These are phyloP conservation scores for Peronosclerospora sorghi DNA, from an alignment of 352 stramenopile genomes.

Conservation along the genomic window DNA sequence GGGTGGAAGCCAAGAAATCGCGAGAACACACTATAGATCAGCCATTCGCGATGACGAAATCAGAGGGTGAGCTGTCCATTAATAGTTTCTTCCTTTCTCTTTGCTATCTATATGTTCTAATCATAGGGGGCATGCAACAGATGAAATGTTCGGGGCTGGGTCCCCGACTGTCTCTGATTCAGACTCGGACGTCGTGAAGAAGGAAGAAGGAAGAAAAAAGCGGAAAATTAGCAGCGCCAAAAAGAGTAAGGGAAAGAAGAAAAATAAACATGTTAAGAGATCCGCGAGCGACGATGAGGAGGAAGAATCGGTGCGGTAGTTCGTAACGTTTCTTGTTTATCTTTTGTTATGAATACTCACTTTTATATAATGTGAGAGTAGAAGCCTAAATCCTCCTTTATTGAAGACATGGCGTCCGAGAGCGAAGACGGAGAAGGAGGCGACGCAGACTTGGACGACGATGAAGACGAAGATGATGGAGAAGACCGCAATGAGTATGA, in stretches of 20 bases:
- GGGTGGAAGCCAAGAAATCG: slow-evolving; percentile 15
- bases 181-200: slow-evolving; percentile 53
- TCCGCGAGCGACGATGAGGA: slow-evolving; percentile 52
- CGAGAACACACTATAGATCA: no score
- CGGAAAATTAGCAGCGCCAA: slow-evolving; percentile 37
- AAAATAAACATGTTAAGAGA: slow-evolving; percentile 57
- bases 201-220: slow-evolving; percentile 44
- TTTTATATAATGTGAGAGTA: slow-evolving; percentile 11
- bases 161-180: slow-evolving; percentile 82
- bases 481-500: slow-evolving; percentile 86
- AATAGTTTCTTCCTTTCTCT: no score
- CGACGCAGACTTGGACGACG: slow-evolving; percentile 57
- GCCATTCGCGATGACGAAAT: not conserved
- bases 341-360: slow-evolving; percentile 1
- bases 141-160: slow-evolving; percentile 52
- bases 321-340: not conserved
- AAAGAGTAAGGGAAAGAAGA: slow-evolving; percentile 14
- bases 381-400: slow-evolving; percentile 74
- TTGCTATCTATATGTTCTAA: no score
- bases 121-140: slow-evolving; percentile 10
- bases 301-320: slow-evolving; percentile 43
- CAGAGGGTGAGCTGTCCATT: no score
- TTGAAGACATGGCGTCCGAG: slow-evolving; percentile 84
- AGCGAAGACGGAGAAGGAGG: slow-evolving; percentile 57
- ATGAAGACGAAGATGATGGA: slow-evolving; percentile 74